Base-by-base conservation (phyloP, 163 green algal genomes). In the Volvox carteri region DNA sequence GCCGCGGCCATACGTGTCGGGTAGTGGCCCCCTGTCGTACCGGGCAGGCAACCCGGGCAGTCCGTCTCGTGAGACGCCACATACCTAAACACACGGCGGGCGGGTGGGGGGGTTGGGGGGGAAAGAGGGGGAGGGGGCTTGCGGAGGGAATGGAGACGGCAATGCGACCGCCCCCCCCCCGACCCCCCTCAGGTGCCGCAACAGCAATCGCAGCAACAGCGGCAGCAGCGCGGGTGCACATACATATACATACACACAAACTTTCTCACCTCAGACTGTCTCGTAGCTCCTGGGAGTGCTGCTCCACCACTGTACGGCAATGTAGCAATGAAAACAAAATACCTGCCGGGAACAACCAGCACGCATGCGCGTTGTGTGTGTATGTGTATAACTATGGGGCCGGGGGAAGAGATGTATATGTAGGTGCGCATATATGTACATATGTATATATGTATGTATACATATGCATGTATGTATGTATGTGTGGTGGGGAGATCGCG, bases 321-420 rank as follows among this genome's bases (percentile, higher is more conserved):
- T 89, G 84, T 50, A 89, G 70, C 70, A 89, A 54, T 37, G 39
- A n/a, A 54, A 84, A 89, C 70, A 89, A 21, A 28, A 89, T 89
- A 39, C 81, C 81, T 87, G 81, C 11, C 23, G 6, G 70, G 21
- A 12, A 5, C 5, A 65, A 65, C n/a, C n/a, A n/a, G n/a, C n/a
- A n/a, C n/a, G n/a, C n/a, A n/a, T n/a, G n/a, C n/a, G n/a, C n/a
- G n/a, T n/a, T n/a, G n/a, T n/a, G n/a, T n/a, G n/a, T n/a, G n/a
- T n/a, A n/a, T n/a, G n/a, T n/a, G n/a, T n/a, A n/a, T n/a, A n/a
- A n/a, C n/a, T n/a, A n/a, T n/a, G n/a, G n/a, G n/a, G n/a, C n/a
- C n/a, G n/a, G n/a, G n/a, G n/a, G n/a, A n/a, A n/a, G n/a, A n/a
- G n/a, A n/a, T n/a, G n/a, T n/a, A n/a, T n/a, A n/a, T n/a, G n/a